A percentile compares a stretch with the other conserved stretches of the same genome.
Conservation (phyloP, 192 early-diverging fungal genomes). For the Podila epigama region DNA sequence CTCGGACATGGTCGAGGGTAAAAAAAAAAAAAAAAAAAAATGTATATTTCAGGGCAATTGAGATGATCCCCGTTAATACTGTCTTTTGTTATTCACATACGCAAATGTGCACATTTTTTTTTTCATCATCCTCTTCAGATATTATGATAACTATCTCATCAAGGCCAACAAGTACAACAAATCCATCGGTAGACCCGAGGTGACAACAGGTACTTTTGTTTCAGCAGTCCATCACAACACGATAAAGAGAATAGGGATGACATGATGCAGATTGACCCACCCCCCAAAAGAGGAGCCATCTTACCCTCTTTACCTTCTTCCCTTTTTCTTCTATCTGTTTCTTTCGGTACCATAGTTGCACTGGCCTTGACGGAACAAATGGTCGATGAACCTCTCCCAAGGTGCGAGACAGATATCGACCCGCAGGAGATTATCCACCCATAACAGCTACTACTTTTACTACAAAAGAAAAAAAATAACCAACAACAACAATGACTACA, state of each 20-base stretch:
- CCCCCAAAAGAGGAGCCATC: neutral
- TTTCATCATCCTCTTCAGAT: conserved; percentile 51
- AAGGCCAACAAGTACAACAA: conserved; percentile 36
- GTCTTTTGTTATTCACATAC: too few relatives aligned
- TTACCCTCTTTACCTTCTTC: neutral
- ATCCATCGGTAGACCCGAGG: conserved; percentile 24
- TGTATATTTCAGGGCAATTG: neutral
- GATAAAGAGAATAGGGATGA: neutral
- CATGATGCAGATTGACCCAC: neutral
- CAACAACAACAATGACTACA: too few relatives aligned
- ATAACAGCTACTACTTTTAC: neutral
- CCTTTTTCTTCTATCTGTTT: neutral
- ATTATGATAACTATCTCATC: conserved; percentile 66
- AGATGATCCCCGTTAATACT: neutral
- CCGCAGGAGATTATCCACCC: conserved; percentile 32
- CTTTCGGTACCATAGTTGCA: conserved; percentile 39
- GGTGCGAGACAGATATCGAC: conserved; percentile 45
- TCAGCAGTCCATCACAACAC: neutral
- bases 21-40: neutral
- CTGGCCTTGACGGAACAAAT: conserved; percentile 56
- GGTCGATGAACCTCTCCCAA: conserved; percentile 32
- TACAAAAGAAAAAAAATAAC: neutral
- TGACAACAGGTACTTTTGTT: conserved; percentile 52
- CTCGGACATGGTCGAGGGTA: conserved; percentile 71
- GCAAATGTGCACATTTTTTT: too few relatives aligned